These are phyloP conservation scores for Epichloe aotearoae DNA, from an alignment of 2,329 filamentous ascomycete species.

Conservation along the genomic window DNA sequence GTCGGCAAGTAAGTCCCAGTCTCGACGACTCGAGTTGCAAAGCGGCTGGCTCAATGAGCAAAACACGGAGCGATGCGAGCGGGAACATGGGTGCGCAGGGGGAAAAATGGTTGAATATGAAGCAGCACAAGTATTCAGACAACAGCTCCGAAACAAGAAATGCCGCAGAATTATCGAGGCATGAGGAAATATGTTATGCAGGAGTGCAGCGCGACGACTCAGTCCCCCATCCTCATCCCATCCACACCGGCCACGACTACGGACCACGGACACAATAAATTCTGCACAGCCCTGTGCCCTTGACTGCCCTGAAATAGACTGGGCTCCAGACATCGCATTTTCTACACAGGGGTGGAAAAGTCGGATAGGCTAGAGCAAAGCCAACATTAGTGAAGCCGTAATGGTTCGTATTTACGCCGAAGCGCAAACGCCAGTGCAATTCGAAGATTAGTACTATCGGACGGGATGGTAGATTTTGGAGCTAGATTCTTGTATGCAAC, in stretches of 20 bases:
- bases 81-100: not conserved
- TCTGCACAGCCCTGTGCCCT: too few species aligned
- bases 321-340: not conserved
- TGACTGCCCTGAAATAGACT: too few species aligned
- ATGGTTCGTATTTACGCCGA: not conserved
- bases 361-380: not conserved
- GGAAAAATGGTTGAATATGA: not conserved
- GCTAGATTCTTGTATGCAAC: too few species aligned
- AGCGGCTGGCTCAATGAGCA: not conserved
- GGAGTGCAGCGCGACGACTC: not conserved
- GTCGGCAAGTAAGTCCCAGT: not conserved
- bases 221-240: too few species aligned
- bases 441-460: too few species aligned
- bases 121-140: not conserved
- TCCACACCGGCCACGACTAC: too few species aligned
- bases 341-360: not conserved
- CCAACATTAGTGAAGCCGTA: not conserved
- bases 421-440: not conserved
- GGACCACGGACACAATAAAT: too few species aligned
- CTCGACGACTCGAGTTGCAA: not conserved
- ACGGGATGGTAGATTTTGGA: too few species aligned
- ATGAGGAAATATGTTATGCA: not conserved
- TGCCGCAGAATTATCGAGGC: not conserved
- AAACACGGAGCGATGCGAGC: not conserved
- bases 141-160: not conserved